Evolutionary conservation across 108 stramenopile species (phyloP).

Genomic region (Pseudonitzschia multiseries): DNA sequence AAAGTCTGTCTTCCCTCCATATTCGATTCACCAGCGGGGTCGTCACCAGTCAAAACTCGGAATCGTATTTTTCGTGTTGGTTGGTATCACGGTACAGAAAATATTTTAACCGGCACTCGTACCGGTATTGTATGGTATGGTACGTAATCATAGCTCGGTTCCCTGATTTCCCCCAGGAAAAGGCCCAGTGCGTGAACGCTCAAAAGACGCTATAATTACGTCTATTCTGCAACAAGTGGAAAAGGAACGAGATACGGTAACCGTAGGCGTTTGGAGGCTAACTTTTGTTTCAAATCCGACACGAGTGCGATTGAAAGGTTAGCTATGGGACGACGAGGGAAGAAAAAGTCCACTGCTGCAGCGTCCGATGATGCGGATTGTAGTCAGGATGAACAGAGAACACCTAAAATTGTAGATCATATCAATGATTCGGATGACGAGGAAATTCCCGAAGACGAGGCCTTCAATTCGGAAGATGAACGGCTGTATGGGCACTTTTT

Average conservation of each 20-base stretch:
- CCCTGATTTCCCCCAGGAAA: too few relatives aligned
- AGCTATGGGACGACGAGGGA: slow-evolving; percentile 24
- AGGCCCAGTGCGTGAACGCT: too few relatives aligned
- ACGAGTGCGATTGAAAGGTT: background rate
- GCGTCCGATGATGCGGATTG: background rate
- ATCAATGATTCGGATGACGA: slow-evolving; percentile 70
- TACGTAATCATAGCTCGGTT: too few relatives aligned
- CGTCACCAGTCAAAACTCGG: background rate
- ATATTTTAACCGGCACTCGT: background rate
- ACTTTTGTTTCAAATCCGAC: background rate
- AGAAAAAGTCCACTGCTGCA: slow-evolving; percentile 7
- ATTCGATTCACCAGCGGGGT: background rate
- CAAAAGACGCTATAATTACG: too few relatives aligned
- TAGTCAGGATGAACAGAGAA: slow-evolving; percentile 5
- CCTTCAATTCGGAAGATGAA: slow-evolving; percentile 90
- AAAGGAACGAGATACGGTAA: too few relatives aligned
- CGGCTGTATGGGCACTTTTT: slow-evolving; percentile 71
- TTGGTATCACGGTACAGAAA: too few relatives aligned
- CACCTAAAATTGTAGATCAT: slow-evolving; percentile 43
- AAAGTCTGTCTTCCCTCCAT: slow-evolving; percentile 1
- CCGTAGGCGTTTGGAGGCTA: too few relatives aligned
- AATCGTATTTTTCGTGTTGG: too few relatives aligned
- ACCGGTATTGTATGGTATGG: too few relatives aligned
- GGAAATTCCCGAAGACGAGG: slow-evolving; percentile 80
- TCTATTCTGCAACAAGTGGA: too few relatives aligned